These are phyloP conservation scores for Anisogramma anomala DNA, from an alignment of 2,329 filamentous ascomycete genomes.

Conservation along the genomic window DNA sequence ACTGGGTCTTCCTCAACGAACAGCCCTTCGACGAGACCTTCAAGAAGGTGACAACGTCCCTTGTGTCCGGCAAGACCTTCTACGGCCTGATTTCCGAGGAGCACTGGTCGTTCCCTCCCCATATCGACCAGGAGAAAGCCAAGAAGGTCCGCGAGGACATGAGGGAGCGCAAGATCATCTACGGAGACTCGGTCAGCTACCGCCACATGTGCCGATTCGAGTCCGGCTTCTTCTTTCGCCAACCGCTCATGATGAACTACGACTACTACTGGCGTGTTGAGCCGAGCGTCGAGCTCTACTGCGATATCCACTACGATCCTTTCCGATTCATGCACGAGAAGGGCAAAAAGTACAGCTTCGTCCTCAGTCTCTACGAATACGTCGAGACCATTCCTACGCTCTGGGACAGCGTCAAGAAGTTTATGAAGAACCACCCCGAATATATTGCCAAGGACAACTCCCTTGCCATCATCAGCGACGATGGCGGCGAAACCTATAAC, in stretches of 20 bases:
- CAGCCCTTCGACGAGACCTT: conserved; percentile 86
- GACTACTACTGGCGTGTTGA: conserved; percentile 99
- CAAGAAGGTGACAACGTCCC: conserved; percentile 77
- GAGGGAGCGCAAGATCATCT: conserved; percentile 90
- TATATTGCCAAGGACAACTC: conserved; percentile 76
- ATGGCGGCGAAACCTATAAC: conserved; percentile 86
- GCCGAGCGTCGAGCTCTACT: conserved; percentile 91
- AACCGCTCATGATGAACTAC: conserved; percentile 85
- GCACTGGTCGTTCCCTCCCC: conserved; percentile 95
- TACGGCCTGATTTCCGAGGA: conserved; percentile 84
- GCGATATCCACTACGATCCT: conserved; percentile 88
- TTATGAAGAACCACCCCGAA: conserved; percentile 81
- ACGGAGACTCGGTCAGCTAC: conserved; percentile 93
- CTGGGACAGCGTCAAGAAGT: conserved; percentile 92
- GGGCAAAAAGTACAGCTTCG: conserved; percentile 97
- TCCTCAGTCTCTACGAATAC: conserved; percentile 92
- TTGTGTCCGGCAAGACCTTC: conserved; percentile 85
- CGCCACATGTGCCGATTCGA: conserved; percentile 99
- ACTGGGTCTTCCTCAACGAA: conserved; percentile 99
- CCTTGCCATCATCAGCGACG: conserved; percentile 83
- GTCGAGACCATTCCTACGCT: conserved; percentile 90
- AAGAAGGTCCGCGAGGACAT: conserved; percentile 87
- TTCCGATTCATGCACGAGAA: conserved; percentile 96
- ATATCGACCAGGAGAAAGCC: conserved; percentile 92
- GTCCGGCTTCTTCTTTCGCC: conserved; percentile 98